Evolutionary conservation across 495 filamentous ascomycete species (phyloP).

Genomic region (Penicillium pulvis): DNA sequence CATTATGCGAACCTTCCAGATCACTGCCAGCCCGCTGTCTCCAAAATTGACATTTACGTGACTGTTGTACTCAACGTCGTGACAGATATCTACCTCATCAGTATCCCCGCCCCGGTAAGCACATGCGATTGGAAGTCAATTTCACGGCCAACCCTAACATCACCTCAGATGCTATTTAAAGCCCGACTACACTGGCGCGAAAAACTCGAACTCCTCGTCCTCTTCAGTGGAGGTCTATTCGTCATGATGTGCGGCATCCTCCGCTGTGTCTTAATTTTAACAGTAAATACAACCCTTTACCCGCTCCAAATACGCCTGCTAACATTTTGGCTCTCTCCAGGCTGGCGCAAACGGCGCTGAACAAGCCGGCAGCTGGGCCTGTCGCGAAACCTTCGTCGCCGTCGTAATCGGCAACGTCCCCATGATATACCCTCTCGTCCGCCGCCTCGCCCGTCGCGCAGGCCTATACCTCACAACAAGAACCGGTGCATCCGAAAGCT

Average conservation of each 20-base stretch:
- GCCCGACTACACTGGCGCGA: constrained; percentile 51
- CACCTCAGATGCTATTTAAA: constrained; percentile 52
- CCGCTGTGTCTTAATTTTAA: constrained; percentile 59
- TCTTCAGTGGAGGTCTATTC: constrained; percentile 62
- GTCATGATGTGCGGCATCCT: constrained; percentile 62
- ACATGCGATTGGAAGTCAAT: background rate
- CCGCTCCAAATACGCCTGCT: background rate
- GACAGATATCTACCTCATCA: constrained; percentile 58
- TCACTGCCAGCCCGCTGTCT: constrained; percentile 50
- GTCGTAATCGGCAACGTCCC: constrained; percentile 61
- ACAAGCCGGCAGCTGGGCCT: constrained; percentile 63
- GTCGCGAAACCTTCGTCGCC: constrained; percentile 64
- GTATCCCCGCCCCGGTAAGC: constrained; percentile 55
- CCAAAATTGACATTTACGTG: constrained; percentile 48
- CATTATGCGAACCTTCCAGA: constrained; percentile 19
- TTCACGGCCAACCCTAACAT: constrained; percentile 2
- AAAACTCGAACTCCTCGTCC: constrained; percentile 55
- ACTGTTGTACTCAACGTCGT: constrained; percentile 53
- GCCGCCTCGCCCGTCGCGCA: constrained; percentile 36
- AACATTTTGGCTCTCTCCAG: constrained; percentile 16
- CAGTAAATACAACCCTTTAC: constrained; percentile 31
- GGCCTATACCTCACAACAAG: constrained; percentile 31
- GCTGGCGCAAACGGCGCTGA: constrained; percentile 50
- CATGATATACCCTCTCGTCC: constrained; percentile 59
- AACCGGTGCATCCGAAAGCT: constrained; percentile 14